Base-by-base conservation (phyloP, 495 filamentous ascomycete species). In the Acidiella bohemica region DNA sequence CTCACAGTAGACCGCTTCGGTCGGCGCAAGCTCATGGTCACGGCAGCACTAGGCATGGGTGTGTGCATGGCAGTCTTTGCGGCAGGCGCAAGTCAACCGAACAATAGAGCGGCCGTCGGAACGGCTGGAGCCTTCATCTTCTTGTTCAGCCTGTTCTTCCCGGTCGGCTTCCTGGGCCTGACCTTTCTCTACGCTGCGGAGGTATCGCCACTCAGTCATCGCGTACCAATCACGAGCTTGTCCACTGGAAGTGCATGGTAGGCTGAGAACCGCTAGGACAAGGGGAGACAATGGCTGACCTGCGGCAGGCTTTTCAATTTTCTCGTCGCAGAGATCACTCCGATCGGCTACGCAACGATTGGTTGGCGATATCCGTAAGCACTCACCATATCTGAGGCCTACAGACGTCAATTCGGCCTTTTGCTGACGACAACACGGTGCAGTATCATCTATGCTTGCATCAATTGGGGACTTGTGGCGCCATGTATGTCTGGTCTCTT, bases 171-270 rank as follows among this genome's bases (percentile, higher is more conserved):
- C 35, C 46, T 56, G 9, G 48, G 75, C 26, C 59, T 81, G 41
- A 61, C 81, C 22, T 70, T 78, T 33, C 70, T 75, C 23, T 61
- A 61, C 35, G 44, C 58, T 2, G 47, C 76, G 19, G 78, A 81
- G 59, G 71, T 81, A 22, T 59, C 76, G 11, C 76, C 76, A 0
- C 81, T 77, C 58, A 67, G 69, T 31, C 62, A 80, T 39, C 70
- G 76, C n/a, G 75, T 76, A 5, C 43, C 43, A 9, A 46, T 46
- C 23, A 46, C 43, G 7, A 35, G 38, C 12, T 8, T 47, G 10
- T 28, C 31, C 21, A 47, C 37, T 10, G 32, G 17, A 4, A 36
- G 38, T 12, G 32, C 39, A 1, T 42, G 39, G 44, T n/a, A n/a
- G n/a, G n/a, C n/a, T n/a, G n/a, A n/a, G n/a, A n/a, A n/a, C n/a